Conservation (phyloP, 2,329 filamentous ascomycete genomes). For the Trichoderma sp. region DNA sequence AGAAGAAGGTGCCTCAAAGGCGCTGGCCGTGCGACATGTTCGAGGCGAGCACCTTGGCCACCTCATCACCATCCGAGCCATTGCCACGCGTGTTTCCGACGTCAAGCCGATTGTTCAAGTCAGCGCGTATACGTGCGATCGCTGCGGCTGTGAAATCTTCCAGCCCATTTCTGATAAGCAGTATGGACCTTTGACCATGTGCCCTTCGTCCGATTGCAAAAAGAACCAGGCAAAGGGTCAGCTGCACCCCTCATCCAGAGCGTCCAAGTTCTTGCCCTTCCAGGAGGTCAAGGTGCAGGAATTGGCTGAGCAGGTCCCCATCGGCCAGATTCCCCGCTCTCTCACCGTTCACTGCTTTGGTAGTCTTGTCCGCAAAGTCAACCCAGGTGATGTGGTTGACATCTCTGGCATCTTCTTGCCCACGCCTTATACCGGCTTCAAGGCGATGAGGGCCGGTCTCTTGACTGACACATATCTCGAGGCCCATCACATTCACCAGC, state of each 20-base stretch:
- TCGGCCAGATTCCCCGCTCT: constrained; percentile 92
- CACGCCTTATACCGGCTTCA: constrained; percentile 97
- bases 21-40: constrained; percentile 87
- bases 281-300: constrained; percentile 99
- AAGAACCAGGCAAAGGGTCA: constrained; percentile 90
- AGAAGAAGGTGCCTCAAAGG: constrained; percentile 59
- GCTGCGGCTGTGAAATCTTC: constrained; percentile 95
- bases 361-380: constrained; percentile 79
- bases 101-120: constrained; percentile 98
- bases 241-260: constrained; percentile 89
- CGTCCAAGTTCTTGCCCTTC: constrained; percentile 95
- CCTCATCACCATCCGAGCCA: constrained; percentile 91
- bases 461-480: constrained; percentile 96
- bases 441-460: constrained; percentile 93
- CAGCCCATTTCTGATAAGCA: constrained; percentile 91
- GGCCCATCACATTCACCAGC: constrained; percentile 87
- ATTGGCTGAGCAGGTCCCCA: constrained; percentile 97
- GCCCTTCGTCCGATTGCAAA: constrained; percentile 86
- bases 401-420: constrained; percentile 94
- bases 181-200: constrained; percentile 82
- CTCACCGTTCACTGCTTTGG: constrained; percentile 89
- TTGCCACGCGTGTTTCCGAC: constrained; percentile 92
- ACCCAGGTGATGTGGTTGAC: constrained; percentile 91
- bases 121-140: constrained; percentile 96
- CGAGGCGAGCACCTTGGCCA: constrained; percentile 89